Percentiles rank a stretch among this genome's conserved stretches.
Evolutionary conservation across 805 yeast species (phyloP).

Genomic region (Babjeviella inositovora): DNA sequence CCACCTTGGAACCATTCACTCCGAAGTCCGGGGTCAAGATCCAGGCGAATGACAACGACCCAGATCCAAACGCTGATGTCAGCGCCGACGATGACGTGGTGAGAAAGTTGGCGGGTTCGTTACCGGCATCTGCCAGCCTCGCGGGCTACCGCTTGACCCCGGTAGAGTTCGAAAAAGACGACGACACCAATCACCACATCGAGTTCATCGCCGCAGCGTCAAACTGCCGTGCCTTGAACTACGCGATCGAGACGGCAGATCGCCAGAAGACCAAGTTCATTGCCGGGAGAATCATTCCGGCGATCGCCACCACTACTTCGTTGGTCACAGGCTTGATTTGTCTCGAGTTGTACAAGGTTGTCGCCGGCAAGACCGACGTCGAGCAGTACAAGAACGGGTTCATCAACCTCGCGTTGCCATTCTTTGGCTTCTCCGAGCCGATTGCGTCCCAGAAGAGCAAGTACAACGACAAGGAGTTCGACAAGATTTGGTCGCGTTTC

Average conservation of each 20-base stretch:
- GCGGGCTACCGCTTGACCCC: conserved; percentile 80
- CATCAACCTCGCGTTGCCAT: conserved; percentile 83
- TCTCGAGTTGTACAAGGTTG: conserved; percentile 82
- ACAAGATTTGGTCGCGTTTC: conserved; percentile 92
- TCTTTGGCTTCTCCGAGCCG: conserved; percentile 95
- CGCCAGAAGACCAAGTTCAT: conserved; percentile 84
- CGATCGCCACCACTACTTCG: conserved; percentile 98
- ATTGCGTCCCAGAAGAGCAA: conserved; percentile 70
- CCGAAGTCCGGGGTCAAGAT: conserved; percentile 70
- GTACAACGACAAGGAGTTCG: conserved; percentile 67
- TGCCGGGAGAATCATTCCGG: conserved; percentile 97
- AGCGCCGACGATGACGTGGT: conserved; percentile 33
- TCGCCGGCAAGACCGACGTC: conserved; percentile 53
- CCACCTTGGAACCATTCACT: conserved; percentile 39
- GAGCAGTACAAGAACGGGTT: conserved; percentile 90
- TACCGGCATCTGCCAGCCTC: conserved; percentile 80
- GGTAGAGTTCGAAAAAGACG: conserved; percentile 97
- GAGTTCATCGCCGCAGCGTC: conserved; percentile 94
- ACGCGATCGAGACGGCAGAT: conserved; percentile 79
- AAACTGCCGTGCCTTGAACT: conserved; percentile 87
- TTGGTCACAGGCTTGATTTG: conserved; percentile 91
- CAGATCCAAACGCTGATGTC: conserved; percentile 56
- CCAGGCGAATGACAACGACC: conserved; percentile 77
- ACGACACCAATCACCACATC: conserved; percentile 91
- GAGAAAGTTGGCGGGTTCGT: conserved; percentile 50